Base-by-base conservation (phyloP, 306 rosid genomes). In the Argentina anserina region DNA sequence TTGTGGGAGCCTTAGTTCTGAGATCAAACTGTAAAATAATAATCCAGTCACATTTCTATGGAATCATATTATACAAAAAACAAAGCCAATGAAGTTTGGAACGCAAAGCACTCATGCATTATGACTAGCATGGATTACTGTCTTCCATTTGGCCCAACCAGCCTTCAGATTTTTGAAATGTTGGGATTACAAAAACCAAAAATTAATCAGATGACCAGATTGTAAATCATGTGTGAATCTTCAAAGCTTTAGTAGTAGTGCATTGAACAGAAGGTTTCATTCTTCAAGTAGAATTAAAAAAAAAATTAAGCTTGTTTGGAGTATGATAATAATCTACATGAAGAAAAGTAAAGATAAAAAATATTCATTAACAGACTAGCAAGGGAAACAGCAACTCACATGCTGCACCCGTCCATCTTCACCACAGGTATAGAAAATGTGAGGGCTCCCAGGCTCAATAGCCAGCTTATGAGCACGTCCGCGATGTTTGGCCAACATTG, bases 401-500 rank as follows among this genome's bases (percentile, higher is more conserved):
- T 89, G 97, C 58, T 91, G 96, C 55, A 94, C 97, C 55, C 85
- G 41, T 74, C 97, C 99, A 88, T 94, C 99, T 86, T 94, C 99
- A 79, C 97, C 99, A 10, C 99, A 94, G 29, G 93, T 86, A 69
- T 84, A 94, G 74, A 94, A 91, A 47, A 88, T 88, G 82, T 94
- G 87, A 53, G 97, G 89, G 83, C 99, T 94, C 72, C 99, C 97
- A 40, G 99, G 97, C 69, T 91, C 99, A 69, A 94, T 83, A 53
- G 99, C 97, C 85, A 94, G 77, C 83, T 91, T 94, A 87, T 94
- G 99, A 74, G 90, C 97, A 33, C 91, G 84, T 71, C 92, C 95
- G 37, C 70, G 80, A 85, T 94, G 99, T 70, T 41, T 86, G 61
- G 73, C 91, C 62, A 94, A 82, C 53, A 81, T 42, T 56, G 81